Evolutionary conservation across 164 flowering plant species (phyloP).

Genomic region (Aristolochia contorta): DNA sequence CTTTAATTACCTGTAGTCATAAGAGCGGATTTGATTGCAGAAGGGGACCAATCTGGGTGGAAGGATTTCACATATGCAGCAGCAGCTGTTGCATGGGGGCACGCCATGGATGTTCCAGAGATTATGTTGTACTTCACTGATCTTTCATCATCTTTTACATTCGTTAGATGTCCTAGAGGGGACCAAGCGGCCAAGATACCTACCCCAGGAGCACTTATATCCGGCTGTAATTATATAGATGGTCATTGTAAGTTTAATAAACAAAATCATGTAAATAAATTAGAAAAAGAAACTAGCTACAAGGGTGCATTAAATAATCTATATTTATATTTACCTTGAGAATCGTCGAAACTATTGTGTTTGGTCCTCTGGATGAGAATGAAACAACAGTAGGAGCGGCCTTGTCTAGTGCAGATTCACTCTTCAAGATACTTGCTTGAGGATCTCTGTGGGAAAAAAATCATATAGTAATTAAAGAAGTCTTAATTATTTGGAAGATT

Average conservation of each 20-base stretch:
- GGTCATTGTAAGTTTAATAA: too few relatives aligned
- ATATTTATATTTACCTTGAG: conserved; percentile 23
- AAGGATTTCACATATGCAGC: conserved; percentile 41
- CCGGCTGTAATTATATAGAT: too few relatives aligned
- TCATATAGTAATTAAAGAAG: too few relatives aligned
- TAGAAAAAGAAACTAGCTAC: background rate
- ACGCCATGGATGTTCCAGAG: conserved; percentile 46
- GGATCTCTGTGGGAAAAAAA: background rate
- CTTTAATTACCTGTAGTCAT: conserved; percentile 41
- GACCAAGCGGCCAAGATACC: conserved; percentile 51
- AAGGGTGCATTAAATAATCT: background rate
- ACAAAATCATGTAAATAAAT: background rate
- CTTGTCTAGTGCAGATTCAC: conserved; percentile 6
- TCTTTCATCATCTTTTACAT: conserved; percentile 18
- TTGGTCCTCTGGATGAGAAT: conserved; percentile 62
- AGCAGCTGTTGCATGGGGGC: conserved; percentile 39
- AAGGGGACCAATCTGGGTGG: conserved; percentile 45
- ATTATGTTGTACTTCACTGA: conserved; percentile 18
- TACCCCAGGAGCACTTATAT: conserved; percentile 54
- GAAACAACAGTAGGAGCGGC: conserved; percentile 29
- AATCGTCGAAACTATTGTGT: conserved; percentile 18
- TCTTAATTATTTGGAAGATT: too few relatives aligned
- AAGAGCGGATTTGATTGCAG: conserved; percentile 41
- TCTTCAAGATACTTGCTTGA: background rate
- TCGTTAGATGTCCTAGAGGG: conserved; percentile 13